Evolutionary conservation across 768 basidiomycete species (phyloP).

Genomic region (Boletus barrowsii): DNA sequence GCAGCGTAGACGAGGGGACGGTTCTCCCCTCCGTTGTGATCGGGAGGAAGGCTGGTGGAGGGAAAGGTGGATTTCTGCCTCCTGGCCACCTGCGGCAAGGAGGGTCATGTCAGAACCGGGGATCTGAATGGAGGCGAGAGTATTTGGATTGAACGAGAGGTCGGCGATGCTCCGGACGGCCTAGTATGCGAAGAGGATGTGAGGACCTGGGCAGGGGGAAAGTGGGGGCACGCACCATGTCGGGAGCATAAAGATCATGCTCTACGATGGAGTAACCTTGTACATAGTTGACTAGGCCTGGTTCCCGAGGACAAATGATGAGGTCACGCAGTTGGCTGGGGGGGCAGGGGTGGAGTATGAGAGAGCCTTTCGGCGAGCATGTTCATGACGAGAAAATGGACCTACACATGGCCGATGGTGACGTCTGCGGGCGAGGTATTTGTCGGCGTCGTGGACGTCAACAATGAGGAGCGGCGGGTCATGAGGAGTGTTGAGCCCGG

Average conservation of each 20-base stretch:
- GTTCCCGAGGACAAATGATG: constrained; percentile 65
- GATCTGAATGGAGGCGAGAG: constrained; percentile 54
- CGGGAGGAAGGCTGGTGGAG: constrained; percentile 35
- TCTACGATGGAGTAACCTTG: constrained; percentile 53
- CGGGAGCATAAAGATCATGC: constrained; percentile 50
- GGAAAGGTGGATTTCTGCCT: constrained; percentile 68
- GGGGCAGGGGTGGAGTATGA: constrained; percentile 5
- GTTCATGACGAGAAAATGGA: constrained; percentile 11
- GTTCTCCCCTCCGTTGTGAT: constrained; percentile 16
- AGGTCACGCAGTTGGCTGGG: constrained; percentile 76
- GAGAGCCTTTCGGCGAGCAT: constrained; percentile 1
- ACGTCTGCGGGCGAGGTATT: constrained; percentile 42
- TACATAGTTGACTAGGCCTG: constrained; percentile 64
- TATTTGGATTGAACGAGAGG: constrained; percentile 60
- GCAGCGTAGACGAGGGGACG: constrained; percentile 8
- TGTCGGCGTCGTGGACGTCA: constrained; percentile 43
- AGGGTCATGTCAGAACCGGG: constrained; percentile 52
- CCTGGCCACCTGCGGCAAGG: constrained; percentile 76
- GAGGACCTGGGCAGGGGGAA: constrained; percentile 13
- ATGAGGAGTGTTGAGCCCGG: constrained; percentile 33
- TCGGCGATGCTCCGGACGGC: constrained; percentile 48
- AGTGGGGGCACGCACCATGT: constrained; percentile 39
- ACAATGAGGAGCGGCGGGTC: constrained; percentile 45
- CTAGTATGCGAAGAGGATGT: constrained; percentile 29
- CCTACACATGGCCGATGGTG: constrained; percentile 63